Evolutionary conservation across 305 asterid genomes (phyloP).

Genomic region (Caryopteris hybrid): DNA sequence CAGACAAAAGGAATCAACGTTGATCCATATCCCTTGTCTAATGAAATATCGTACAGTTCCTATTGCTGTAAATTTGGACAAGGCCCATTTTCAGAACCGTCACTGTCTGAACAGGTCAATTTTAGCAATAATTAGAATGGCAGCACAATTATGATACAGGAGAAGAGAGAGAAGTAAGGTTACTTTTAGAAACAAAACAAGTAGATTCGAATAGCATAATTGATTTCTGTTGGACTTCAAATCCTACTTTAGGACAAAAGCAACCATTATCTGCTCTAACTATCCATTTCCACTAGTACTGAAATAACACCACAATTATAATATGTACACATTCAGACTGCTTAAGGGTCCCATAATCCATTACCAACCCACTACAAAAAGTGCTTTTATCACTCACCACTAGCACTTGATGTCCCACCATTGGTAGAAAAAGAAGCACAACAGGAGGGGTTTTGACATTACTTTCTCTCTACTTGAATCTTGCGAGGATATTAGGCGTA

Average conservation of each 20-base stretch:
- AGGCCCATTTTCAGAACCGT: background rate
- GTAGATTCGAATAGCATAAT: conserved; percentile 16
- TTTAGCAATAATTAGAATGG: conserved; percentile 25
- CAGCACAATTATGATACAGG: conserved; percentile 27
- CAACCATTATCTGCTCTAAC: conserved; percentile 36
- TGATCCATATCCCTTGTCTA: background rate
- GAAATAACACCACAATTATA: conserved; percentile 36
- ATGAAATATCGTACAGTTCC: too few species aligned
- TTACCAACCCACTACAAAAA: conserved; percentile 35
- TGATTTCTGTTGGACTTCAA: conserved; percentile 26
- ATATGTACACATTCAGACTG: conserved; percentile 30
- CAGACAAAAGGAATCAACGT: background rate
- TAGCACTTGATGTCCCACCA: conserved; percentile 44
- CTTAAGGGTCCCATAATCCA: conserved; percentile 60
- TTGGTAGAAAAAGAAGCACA: conserved; percentile 36
- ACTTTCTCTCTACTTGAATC: conserved; percentile 37
- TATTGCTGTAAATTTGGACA: background rate
- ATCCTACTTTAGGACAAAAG: conserved; percentile 39
- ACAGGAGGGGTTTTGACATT: conserved; percentile 45
- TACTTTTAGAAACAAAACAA: conserved; percentile 34
- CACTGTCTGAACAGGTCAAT: background rate
- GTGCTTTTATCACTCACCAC: conserved; percentile 57
- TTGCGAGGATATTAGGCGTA: conserved; percentile 35
- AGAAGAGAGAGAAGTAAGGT: conserved; percentile 33
- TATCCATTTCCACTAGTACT: conserved; percentile 34